Evolutionary conservation across 441 rosid genomes (phyloP).

Genomic region (Adansonia gregorii): DNA sequence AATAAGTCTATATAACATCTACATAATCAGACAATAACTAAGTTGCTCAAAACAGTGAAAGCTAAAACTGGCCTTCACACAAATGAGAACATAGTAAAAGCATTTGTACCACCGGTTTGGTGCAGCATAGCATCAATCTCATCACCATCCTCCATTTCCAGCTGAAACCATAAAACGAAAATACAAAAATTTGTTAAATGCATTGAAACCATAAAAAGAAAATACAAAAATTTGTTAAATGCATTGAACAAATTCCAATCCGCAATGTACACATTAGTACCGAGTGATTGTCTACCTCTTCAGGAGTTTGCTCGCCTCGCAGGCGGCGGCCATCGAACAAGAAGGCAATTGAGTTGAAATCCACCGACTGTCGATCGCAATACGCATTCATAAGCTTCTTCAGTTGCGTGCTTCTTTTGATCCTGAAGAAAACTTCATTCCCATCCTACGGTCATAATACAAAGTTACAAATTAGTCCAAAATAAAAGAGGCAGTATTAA

Average conservation of each 20-base stretch:
- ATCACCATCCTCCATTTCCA: constrained; percentile 81
- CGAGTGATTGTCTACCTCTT: constrained; percentile 42
- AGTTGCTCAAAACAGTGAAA: neutral
- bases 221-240: no score
- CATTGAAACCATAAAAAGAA: no score
- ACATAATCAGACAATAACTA: neutral
- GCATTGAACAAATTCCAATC: neutral
- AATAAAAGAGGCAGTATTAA: neutral
- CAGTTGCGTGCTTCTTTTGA: constrained; percentile 70
- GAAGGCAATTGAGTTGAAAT: constrained; percentile 65
- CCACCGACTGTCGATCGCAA: constrained; percentile 70
- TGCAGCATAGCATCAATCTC: constrained; percentile 77
- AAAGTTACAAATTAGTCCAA: neutral
- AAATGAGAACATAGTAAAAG: neutral
- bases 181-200: no score
- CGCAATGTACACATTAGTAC: neutral
- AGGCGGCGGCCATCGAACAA: constrained; percentile 73
- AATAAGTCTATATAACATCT: constrained; percentile 2
- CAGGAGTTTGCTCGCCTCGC: constrained; percentile 68
- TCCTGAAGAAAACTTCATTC: constrained; percentile 52
- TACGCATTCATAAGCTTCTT: constrained; percentile 73
- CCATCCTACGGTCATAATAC: neutral
- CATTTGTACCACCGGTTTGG: constrained; percentile 54
- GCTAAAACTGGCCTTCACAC: neutral
- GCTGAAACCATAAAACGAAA: constrained; percentile 37